A percentile compares a stretch with the other conserved stretches of the same genome.
These are phyloP conservation scores for Monosporascus sp. DNA, from an alignment of 2,329 filamentous ascomycete species.

Conservation along the genomic window DNA sequence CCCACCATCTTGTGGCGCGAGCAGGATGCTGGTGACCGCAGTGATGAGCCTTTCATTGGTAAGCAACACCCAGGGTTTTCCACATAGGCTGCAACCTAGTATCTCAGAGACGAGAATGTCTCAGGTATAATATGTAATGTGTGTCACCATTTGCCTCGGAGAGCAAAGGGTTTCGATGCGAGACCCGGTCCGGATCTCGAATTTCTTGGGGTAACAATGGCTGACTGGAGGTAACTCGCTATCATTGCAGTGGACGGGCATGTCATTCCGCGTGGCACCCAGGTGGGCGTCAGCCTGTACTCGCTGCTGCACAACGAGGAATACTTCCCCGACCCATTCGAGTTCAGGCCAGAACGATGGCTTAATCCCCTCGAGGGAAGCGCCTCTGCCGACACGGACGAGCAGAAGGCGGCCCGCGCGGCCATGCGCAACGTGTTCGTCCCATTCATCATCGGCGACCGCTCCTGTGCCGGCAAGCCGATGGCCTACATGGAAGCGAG, in stretches of 20 bases:
- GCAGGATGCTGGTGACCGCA: neutral
- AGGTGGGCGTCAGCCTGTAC: constrained; percentile 9
- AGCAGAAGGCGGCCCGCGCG: neutral
- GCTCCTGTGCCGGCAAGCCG: constrained; percentile 43
- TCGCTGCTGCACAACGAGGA: constrained; percentile 7
- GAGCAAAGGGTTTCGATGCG: too few relatives aligned
- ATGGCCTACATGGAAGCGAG: constrained; percentile 39
- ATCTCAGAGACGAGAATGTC: too few relatives aligned
- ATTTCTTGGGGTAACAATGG: too few relatives aligned
- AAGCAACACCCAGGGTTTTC: too few relatives aligned
- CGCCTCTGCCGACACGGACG: neutral
- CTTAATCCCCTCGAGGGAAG: constrained; percentile 4
- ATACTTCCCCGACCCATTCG: constrained; percentile 6
- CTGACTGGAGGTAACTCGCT: too few relatives aligned
- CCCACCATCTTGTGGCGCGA: constrained; percentile 6
- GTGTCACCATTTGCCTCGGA: too few relatives aligned
- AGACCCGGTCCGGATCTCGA: too few relatives aligned
- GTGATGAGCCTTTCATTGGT: neutral
- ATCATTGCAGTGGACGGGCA: constrained; percentile 3
- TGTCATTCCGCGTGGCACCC: constrained; percentile 6
- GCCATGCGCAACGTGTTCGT: constrained; percentile 25
- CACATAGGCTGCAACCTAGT: too few relatives aligned
- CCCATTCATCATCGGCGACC: constrained; percentile 14
- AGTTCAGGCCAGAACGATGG: constrained; percentile 15
- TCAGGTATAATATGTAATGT: too few relatives aligned